Base-by-base conservation (phyloP, 768 basidiomycete genomes). In the Suillus lakei region DNA sequence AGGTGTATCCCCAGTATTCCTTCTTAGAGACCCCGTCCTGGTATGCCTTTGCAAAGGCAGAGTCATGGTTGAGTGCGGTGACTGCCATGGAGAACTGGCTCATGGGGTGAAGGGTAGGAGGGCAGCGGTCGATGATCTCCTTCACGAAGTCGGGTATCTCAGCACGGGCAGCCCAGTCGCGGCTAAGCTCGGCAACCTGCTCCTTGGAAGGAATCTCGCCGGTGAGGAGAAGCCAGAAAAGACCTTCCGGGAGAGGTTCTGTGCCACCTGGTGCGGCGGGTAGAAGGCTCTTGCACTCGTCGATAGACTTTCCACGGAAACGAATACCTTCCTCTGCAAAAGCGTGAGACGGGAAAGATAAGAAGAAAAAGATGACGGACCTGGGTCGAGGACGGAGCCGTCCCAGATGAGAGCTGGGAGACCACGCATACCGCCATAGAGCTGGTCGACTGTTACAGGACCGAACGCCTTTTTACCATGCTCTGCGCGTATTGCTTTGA, bases 401-500 rank as follows among this genome's bases (percentile, higher is more conserved):
- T 99, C 97, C 97, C 97, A 99, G 71, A 99, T 95, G 70, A 99
- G 88, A 61, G 95, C 96, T 69, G 96, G 93, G 56, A 94, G 85
- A 67, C 93, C 91, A 67, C 92, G 84, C 92, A 95, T 93, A 62
- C 93, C 93, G 70, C 95, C 95, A 77, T 95, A 94, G 70, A 96
- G 88, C 77, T 96, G 93, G 79, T 96, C 92, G 63, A 96, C 95
- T 55, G 90, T 74, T 70, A 97, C 94, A 60, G 93, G 92, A 43
- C 97, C 96, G 72, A 99, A 96, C 16, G 92, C 77, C 83, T 98
- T 97, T 83, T 91, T 90, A 69, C 97, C 97, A 79, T 98, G 91
- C 74, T 87, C 88, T 64, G 88, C 87, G 73, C 93, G 91, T 75
- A 91, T 88, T 64, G 88, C 86, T 77, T 95, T 93, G 67, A 94